Evolutionary conservation across 2,329 filamentous ascomycete genomes (phyloP).

Genomic region (Aspergillus neoniger): DNA sequence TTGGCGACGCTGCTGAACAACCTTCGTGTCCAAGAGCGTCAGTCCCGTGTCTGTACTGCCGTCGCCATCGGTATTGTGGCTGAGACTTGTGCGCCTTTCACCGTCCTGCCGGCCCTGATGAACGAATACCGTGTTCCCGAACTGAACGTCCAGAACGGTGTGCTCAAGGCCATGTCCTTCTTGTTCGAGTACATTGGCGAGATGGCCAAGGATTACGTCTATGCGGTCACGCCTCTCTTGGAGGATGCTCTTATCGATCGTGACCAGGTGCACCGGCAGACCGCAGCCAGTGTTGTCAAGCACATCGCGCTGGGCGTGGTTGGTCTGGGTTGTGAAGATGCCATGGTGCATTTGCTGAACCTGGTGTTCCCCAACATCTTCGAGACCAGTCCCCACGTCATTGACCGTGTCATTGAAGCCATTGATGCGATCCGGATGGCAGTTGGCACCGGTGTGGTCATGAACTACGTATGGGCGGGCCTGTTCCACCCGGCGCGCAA

Average conservation of each 20-base stretch:
- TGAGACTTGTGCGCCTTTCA: conserved; percentile 97
- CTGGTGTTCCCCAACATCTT: conserved; percentile 95
- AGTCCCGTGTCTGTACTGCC: conserved; percentile 96
- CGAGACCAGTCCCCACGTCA: conserved; percentile 96
- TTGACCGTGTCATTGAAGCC: conserved; percentile 95
- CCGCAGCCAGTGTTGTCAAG: conserved; percentile 94
- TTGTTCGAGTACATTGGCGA: conserved; percentile 99
- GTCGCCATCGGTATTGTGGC: conserved; percentile 98
- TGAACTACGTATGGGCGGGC: conserved; percentile 98
- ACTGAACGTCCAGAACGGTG: conserved; percentile 97
- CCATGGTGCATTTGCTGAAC: conserved; percentile 97
- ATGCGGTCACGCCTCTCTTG: conserved; percentile 91
- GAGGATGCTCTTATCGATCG: conserved; percentile 97
- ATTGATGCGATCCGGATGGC: conserved; percentile 95
- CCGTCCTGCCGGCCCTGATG: conserved; percentile 97
- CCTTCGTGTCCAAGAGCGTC: conserved; percentile 92
- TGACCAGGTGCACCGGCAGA: conserved; percentile 97
- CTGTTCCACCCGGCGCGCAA: conserved; percentile 96
- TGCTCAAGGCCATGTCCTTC: conserved; percentile 95
- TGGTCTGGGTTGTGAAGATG: conserved; percentile 94
- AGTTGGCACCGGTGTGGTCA: conserved; percentile 84
- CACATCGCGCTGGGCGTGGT: conserved; percentile 98
- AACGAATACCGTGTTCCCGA: conserved; percentile 99
- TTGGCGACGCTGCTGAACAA: conserved; percentile 95
- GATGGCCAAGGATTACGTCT: conserved; percentile 99